phyloP scores from a whole-genome alignment of 2,329 filamentous ascomycete species.

The Exophiala spinifera region DNA sequence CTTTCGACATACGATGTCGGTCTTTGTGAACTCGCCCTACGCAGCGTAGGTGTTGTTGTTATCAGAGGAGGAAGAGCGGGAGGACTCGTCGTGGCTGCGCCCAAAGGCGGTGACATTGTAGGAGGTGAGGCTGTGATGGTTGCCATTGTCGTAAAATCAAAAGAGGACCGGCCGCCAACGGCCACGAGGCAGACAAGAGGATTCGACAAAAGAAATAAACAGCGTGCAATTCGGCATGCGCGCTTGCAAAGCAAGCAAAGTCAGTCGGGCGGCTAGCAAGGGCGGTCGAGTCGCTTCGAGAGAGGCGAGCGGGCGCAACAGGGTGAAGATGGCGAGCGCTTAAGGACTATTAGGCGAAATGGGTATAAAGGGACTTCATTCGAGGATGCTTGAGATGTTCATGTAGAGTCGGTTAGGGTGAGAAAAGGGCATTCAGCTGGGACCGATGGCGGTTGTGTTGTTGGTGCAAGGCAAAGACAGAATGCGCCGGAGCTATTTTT shows the following conservation, averaged over 20 bases:
- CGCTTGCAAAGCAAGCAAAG: constrained; percentile 14
- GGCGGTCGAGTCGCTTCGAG: background rate
- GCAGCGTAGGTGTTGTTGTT: constrained; percentile 48
- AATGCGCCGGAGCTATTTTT: too few relatives aligned
- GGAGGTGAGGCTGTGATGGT: constrained; percentile 40
- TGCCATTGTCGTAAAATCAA: constrained; percentile 29
- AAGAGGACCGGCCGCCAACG: constrained; percentile 9
- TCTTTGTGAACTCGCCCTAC: constrained; percentile 58
- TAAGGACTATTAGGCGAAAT: background rate
- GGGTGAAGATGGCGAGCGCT: background rate
- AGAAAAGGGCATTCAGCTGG: too few relatives aligned
- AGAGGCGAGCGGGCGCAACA: background rate
- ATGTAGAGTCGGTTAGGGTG: too few relatives aligned
- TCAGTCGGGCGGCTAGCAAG: constrained; percentile 2
- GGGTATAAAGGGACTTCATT: too few relatives aligned
- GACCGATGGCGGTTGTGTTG: too few relatives aligned
- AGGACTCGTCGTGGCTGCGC: constrained; percentile 34
- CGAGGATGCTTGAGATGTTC: too few relatives aligned
- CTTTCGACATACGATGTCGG: constrained; percentile 78
- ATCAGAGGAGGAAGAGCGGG: constrained; percentile 49
- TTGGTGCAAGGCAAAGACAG: too few relatives aligned
- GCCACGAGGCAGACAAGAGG: background rate
- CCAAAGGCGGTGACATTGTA: constrained; percentile 26
- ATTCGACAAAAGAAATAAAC: constrained; percentile 1
- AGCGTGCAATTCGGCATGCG: constrained; percentile 8